Evolutionary conservation across 495 filamentous ascomycete genomes (phyloP).

Genomic region (Penicillium macrosclerotiorum): DNA sequence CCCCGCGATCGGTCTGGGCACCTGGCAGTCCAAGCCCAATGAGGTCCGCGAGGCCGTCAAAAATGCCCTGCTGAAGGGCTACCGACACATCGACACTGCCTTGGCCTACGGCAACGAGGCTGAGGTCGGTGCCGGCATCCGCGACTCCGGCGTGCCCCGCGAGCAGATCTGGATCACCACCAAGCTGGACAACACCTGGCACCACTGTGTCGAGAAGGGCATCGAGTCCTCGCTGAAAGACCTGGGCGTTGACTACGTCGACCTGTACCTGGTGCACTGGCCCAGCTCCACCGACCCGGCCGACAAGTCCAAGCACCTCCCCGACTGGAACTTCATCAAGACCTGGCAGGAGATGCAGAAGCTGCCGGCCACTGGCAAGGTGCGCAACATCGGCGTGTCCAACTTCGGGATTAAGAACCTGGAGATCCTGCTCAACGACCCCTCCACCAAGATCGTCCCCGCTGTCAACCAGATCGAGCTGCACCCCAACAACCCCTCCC

Average conservation of each 20-base stretch:
- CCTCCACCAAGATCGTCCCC: slow-evolving; percentile 62
- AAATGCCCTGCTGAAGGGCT: slow-evolving; percentile 70
- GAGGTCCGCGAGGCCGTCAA: slow-evolving; percentile 71
- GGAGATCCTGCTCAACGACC: slow-evolving; percentile 53
- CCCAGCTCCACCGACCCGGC: slow-evolving; percentile 62
- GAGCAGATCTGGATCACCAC: slow-evolving; percentile 84
- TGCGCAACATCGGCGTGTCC: slow-evolving; percentile 67
- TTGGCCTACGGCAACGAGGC: slow-evolving; percentile 81
- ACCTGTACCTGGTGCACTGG: slow-evolving; percentile 88
- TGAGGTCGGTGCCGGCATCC: slow-evolving; percentile 77
- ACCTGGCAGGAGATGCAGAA: slow-evolving; percentile 84
- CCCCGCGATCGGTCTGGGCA: slow-evolving; percentile 78
- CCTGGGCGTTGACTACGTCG: slow-evolving; percentile 73
- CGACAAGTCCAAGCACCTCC: slow-evolving; percentile 54
- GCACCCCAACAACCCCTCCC: slow-evolving; percentile 78
- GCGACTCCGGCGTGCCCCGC: slow-evolving; percentile 75
- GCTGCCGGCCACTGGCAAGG: slow-evolving; percentile 73
- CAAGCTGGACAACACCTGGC: slow-evolving; percentile 83
- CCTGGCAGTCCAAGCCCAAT: slow-evolving; percentile 69
- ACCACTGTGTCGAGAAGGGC: slow-evolving; percentile 67
- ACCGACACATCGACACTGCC: slow-evolving; percentile 74
- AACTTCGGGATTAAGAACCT: slow-evolving; percentile 63
- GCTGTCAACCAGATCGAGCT: slow-evolving; percentile 91
- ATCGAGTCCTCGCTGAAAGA: slow-evolving; percentile 66
- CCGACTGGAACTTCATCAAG: slow-evolving; percentile 78